phyloP scores from a whole-genome alignment of 2,329 filamentous ascomycete species.

The Neocatenulostroma microsporum region DNA sequence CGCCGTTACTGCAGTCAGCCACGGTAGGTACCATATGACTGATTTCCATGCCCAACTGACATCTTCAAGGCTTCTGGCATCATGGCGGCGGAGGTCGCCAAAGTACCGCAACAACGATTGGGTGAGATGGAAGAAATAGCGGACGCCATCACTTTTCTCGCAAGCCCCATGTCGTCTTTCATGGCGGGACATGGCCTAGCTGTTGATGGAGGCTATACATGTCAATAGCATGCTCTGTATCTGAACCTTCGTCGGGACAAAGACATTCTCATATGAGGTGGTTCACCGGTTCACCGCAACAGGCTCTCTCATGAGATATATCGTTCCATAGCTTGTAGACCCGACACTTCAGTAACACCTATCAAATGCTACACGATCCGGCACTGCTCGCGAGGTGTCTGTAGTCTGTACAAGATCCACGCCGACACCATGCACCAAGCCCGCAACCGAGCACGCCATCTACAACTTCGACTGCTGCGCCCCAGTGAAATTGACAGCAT shows the following conservation, averaged over 20 bases:
- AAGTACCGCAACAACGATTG: constrained; percentile 49
- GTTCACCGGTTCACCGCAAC: too few relatives aligned
- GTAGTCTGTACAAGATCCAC: too few relatives aligned
- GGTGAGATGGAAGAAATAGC: constrained; percentile 51
- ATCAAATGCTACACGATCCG: not conserved
- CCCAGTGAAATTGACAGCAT: constrained; percentile 7
- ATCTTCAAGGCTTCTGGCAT: constrained; percentile 6
- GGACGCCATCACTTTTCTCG: constrained; percentile 43
- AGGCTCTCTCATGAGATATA: too few relatives aligned
- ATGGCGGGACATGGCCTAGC: constrained; percentile 13
- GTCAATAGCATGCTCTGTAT: too few relatives aligned
- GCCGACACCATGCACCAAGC: too few relatives aligned
- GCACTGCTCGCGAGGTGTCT: too few relatives aligned
- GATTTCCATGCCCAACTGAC: too few relatives aligned
- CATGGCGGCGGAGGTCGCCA: constrained; percentile 33
- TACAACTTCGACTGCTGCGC: constrained; percentile 7
- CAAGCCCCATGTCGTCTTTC: constrained; percentile 23
- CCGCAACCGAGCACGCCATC: not conserved
- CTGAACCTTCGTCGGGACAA: too few relatives aligned
- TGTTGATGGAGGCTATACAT: constrained; percentile 17
- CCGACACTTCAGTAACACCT: not conserved
- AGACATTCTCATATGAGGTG: too few relatives aligned
- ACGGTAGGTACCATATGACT: too few relatives aligned
- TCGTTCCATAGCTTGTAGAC: too few relatives aligned
- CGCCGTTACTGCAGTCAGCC: constrained; percentile 8